Conservation (phyloP, 441 rosid species). For the Pelargonium myrrhifolium region DNA sequence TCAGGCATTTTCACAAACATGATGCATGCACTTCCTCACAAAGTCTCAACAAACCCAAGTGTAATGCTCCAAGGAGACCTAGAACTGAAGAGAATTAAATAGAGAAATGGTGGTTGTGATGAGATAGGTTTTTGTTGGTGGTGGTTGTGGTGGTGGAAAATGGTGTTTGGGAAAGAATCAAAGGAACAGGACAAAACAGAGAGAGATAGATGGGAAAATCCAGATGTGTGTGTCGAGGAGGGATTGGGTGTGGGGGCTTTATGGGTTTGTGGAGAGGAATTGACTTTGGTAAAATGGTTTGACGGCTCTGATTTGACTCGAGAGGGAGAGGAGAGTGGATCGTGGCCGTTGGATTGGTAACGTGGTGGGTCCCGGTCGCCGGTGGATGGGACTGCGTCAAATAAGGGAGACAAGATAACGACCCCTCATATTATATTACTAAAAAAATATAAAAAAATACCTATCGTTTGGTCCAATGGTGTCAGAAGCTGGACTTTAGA, state of each 20-base stretch:
- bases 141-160: background rate
- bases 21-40: background rate
- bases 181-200: background rate
- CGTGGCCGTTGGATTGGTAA: slow-evolving; percentile 14
- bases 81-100: background rate
- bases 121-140: no score
- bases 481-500: no score
- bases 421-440: background rate
- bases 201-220: background rate
- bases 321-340: background rate
- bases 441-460: no score
- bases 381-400: slow-evolving; percentile 8
- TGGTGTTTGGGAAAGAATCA: background rate
- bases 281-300: background rate
- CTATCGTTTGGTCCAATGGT: no score
- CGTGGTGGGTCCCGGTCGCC: slow-evolving; percentile 12
- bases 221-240: background rate
- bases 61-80: background rate
- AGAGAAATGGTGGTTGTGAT: background rate
- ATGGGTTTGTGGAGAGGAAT: slow-evolving; percentile 1
- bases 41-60: background rate
- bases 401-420: background rate
- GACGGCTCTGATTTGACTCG: background rate
- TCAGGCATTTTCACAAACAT: background rate
- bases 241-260: slow-evolving; percentile 9